phyloP scores from a whole-genome alignment of 768 basidiomycete species.

The Lyophyllum decastes region DNA sequence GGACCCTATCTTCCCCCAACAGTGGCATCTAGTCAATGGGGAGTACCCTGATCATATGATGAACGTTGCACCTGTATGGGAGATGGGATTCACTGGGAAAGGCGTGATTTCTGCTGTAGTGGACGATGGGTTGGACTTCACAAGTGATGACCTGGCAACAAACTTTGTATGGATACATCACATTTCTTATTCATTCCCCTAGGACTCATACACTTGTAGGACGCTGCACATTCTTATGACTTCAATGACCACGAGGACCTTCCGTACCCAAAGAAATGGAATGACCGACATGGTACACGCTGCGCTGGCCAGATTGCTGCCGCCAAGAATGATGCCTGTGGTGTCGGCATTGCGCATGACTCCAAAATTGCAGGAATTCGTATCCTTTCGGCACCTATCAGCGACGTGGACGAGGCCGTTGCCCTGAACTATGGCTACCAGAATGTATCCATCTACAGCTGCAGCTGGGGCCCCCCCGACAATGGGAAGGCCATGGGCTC shows the following conservation, averaged over 20 bases:
- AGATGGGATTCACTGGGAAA: conserved; percentile 83
- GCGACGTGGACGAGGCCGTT: conserved; percentile 93
- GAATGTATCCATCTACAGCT: conserved; percentile 89
- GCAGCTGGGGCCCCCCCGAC: conserved; percentile 98
- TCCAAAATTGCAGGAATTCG: conserved; percentile 94
- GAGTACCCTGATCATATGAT: conserved; percentile 80
- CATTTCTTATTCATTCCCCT: not conserved
- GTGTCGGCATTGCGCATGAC: conserved; percentile 90
- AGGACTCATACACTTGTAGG: conserved; percentile 43
- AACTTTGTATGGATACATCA: conserved; percentile 77
- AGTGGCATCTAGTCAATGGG: conserved; percentile 97
- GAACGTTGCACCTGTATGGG: conserved; percentile 94
- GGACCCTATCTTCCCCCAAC: conserved; percentile 82
- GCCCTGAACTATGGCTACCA: conserved; percentile 93
- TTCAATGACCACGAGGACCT: conserved; percentile 91
- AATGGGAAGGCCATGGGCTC: conserved; percentile 94
- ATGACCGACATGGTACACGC: conserved; percentile 96
- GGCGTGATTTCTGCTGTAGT: conserved; percentile 87
- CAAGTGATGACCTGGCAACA: conserved; percentile 78
- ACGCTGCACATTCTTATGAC: conserved; percentile 87
- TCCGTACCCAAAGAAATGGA: conserved; percentile 80
- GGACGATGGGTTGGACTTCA: conserved; percentile 94
- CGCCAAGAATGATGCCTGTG: conserved; percentile 88
- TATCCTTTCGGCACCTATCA: conserved; percentile 91
- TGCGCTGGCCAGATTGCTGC: conserved; percentile 98